Conservation (phyloP, 2,329 filamentous ascomycete species). For the Phialophora verrucosa region DNA sequence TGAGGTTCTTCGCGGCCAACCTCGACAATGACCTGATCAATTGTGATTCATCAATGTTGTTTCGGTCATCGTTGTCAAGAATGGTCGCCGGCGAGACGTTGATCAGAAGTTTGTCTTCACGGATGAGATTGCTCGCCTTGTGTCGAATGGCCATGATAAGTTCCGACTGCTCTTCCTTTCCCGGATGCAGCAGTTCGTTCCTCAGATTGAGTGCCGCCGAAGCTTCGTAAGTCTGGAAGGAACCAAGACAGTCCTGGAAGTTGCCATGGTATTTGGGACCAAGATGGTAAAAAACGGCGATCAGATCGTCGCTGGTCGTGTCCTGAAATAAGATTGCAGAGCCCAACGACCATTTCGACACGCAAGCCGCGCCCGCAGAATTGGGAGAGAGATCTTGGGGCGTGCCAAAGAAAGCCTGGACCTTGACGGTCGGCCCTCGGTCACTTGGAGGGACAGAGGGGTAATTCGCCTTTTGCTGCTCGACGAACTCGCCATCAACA, state of each 20-base stretch:
- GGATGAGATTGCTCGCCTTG: constrained; percentile 80
- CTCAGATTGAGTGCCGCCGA: constrained; percentile 88
- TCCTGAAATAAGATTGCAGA: constrained; percentile 90
- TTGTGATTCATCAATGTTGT: constrained; percentile 72
- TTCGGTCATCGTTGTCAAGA: constrained; percentile 79
- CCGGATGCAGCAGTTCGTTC: constrained; percentile 87
- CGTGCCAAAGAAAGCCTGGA: constrained; percentile 93
- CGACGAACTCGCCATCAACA: constrained; percentile 90
- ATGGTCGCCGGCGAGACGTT: constrained; percentile 82
- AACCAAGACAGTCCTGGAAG: constrained; percentile 93
- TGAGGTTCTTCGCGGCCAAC: constrained; percentile 69
- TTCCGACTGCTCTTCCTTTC: constrained; percentile 88
- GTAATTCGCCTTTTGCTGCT: constrained; percentile 89
- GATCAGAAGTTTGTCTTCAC: constrained; percentile 79
- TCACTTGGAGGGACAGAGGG: constrained; percentile 74
- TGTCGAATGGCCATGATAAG: constrained; percentile 86
- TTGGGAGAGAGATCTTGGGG: constrained; percentile 79
- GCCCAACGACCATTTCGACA: constrained; percentile 85
- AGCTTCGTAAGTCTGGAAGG: constrained; percentile 93
- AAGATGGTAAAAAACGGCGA: constrained; percentile 88
- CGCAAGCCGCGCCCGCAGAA: constrained; percentile 73
- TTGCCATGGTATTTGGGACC: constrained; percentile 93
- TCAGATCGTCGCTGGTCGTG: constrained; percentile 83
- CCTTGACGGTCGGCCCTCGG: constrained; percentile 61
- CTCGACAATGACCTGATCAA: constrained; percentile 78